Evolutionary conservation across 2,329 filamentous ascomycete genomes (phyloP).

Genomic region (Microthyrium microscopicum): DNA sequence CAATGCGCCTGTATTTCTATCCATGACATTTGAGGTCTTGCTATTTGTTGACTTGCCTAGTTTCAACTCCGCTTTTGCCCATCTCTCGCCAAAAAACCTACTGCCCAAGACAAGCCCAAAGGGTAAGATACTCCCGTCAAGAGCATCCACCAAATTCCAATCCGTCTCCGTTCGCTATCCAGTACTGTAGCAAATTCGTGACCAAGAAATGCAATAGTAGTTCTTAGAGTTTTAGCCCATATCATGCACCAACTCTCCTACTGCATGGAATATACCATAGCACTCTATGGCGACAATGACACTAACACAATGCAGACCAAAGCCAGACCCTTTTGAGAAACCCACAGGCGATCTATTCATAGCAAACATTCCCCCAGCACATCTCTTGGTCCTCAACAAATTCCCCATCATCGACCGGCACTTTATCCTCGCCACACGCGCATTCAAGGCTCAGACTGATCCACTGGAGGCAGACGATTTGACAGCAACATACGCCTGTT

Average conservation of each 20-base stretch:
- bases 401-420: slow-evolving; percentile 55
- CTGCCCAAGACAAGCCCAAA: slow-evolving; percentile 1
- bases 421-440: slow-evolving; percentile 53
- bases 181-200: no score
- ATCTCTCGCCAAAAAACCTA: slow-evolving; percentile 46
- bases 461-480: slow-evolving; percentile 45
- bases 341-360: slow-evolving; percentile 39
- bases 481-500: slow-evolving; percentile 42
- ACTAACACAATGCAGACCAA: slow-evolving; percentile 17
- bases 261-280: not conserved
- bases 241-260: no score
- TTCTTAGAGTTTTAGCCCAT: no score
- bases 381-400: slow-evolving; percentile 57
- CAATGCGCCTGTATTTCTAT: slow-evolving; percentile 22
- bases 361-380: slow-evolving; percentile 32
- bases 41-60: no score
- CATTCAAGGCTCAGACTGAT: slow-evolving; percentile 47
- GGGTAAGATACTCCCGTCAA: no score
- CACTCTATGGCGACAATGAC: no score
- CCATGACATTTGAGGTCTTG: no score
- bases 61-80: slow-evolving; percentile 61
- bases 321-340: slow-evolving; percentile 47
- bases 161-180: no score
- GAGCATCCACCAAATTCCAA: no score
- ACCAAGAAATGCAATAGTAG: no score